Base-by-base conservation (phyloP, 2,329 filamentous ascomycete genomes). In the Plectosphaerella sp. region DNA sequence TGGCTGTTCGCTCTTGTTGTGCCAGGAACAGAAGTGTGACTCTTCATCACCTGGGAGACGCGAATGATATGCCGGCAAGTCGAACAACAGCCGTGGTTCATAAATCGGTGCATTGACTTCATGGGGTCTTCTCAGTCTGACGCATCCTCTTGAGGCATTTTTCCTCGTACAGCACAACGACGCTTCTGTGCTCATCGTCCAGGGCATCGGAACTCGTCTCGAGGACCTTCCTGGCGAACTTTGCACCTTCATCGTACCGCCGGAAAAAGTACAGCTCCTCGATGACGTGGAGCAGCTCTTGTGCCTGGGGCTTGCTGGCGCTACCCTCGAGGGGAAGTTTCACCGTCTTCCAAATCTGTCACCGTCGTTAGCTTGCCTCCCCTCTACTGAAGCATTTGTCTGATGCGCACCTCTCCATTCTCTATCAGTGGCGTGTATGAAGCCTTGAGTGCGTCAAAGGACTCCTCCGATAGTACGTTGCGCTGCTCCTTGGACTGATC, bases 201-300 rank as follows among this genome's bases (percentile, higher is more conserved):
- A 81, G 53, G 7, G 62, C 67, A 5, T 61, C 57, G 4, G 55
- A 59, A 14, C 57, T 61, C 8, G 58, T 60, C 5, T 62, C 62
- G 6, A 79, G 60, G 1, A 74, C 63, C 5, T 59, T 56, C 3
- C 58, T 51, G 6, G 74, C 64, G 45, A 83, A 72, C 11, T 60
- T 58, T n/a, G 70, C 66, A 2, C 72, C 78, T 50, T 78, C 72
- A 1, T 63, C 62, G 52, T 72, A 83, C 35, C 72, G 66, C 6
- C 70, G 64, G 57, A 76, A 76, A 61, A 79, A 83, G 59, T 83
- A 83, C 45, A 83, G 67, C 63, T 83, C 80, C 60, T 83, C 79
- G 8, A 79, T 75, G 0, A 79, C 80, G 59, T 83, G 78, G 18
- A 82, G 53, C 10, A 79, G 58, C n/a, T 76, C 71, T 56, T 82